Evolutionary conservation across 768 basidiomycete genomes (phyloP).

Genomic region (Suillus decipiens): DNA sequence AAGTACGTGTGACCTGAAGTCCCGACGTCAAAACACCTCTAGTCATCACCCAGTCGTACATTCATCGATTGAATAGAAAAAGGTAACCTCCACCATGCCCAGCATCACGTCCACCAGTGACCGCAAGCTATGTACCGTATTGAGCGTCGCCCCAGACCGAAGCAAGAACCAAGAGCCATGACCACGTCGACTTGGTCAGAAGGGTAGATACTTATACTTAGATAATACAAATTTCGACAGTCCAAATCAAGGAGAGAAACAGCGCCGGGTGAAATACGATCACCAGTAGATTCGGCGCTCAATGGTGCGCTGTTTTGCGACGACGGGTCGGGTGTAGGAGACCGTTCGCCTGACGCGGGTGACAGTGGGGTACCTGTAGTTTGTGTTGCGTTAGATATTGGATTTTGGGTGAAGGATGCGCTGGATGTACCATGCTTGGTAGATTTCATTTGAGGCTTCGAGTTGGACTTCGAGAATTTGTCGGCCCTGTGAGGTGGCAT

Average conservation of each 20-base stretch:
- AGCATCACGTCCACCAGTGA: constrained; percentile 22
- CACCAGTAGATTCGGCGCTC: constrained; percentile 81
- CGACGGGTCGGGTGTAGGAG: constrained; percentile 52
- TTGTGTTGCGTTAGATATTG: constrained; percentile 10
- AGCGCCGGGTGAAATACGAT: constrained; percentile 19
- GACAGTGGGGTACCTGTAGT: constrained; percentile 69
- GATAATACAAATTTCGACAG: constrained; percentile 36
- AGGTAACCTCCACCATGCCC: constrained; percentile 14
- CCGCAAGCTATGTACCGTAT: constrained; percentile 20
- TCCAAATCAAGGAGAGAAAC: constrained; percentile 17
- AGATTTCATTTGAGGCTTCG: constrained; percentile 59
- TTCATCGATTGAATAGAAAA: constrained; percentile 7
- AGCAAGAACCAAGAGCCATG: constrained; percentile 31
- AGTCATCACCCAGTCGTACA: constrained; percentile 11
- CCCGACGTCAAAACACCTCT: constrained; percentile 24
- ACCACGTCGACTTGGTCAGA: constrained; percentile 45
- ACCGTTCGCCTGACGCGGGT: constrained; percentile 77
- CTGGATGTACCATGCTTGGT: constrained; percentile 61
- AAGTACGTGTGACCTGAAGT: constrained; percentile 15
- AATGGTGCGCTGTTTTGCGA: constrained; percentile 56
- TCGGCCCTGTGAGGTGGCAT: constrained; percentile 56
- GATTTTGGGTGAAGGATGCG: background rate
- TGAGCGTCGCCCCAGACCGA: constrained; percentile 40
- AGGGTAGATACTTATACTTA: constrained; percentile 21
- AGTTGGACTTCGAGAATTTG: constrained; percentile 84